phyloP scores from a whole-genome alignment of 73 alveolate species.

The Durusdinium trenchii region DNA sequence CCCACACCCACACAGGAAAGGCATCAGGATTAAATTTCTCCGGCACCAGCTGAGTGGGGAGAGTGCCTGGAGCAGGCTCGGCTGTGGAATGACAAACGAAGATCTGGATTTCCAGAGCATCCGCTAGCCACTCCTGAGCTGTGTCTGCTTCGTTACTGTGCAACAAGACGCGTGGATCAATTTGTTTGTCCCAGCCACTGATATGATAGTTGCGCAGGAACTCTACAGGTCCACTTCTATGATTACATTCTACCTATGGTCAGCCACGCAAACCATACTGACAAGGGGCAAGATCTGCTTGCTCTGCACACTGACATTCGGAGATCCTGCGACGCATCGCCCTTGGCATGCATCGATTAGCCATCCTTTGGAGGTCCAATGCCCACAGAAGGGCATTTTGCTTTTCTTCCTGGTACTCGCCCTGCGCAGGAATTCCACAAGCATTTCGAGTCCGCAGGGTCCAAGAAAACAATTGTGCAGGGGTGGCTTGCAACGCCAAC shows the following conservation, averaged over 20 bases:
- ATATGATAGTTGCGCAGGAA: neutral
- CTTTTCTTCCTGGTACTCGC: neutral
- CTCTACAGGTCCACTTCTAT: neutral
- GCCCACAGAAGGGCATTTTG: neutral
- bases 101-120: neutral
- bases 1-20: neutral
- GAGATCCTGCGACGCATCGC: neutral
- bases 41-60: neutral
- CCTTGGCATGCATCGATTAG: neutral
- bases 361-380: neutral
- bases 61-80: neutral
- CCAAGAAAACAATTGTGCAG: neutral
- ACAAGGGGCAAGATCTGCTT: neutral
- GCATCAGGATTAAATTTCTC: neutral
- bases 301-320: neutral
- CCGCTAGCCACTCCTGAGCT: neutral
- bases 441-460: neutral
- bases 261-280: neutral
- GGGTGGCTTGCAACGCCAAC: neutral
- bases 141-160: neutral
- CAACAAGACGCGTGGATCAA: neutral
- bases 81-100: neutral
- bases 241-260: no score
- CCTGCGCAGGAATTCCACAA: neutral
- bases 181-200: neutral